Evolutionary conservation across 495 filamentous ascomycete species (phyloP).

Genomic region (Aspergillus diversus): DNA sequence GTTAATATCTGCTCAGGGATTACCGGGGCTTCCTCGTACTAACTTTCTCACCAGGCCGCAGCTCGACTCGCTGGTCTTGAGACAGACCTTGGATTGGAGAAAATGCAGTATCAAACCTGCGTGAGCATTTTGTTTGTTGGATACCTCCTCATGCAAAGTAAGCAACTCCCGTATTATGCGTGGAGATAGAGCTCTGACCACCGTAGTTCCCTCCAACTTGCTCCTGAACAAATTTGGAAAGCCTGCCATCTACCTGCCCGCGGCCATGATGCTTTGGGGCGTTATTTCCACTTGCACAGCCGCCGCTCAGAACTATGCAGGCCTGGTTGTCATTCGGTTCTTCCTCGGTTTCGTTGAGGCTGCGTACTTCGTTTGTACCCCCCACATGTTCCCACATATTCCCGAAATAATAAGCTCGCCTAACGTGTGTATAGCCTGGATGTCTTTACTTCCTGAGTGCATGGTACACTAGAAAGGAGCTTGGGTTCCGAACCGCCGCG

Average conservation of each 20-base stretch:
- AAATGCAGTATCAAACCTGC: slow-evolving; percentile 59
- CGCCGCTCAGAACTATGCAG: slow-evolving; percentile 59
- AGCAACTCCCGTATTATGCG: slow-evolving; percentile 28
- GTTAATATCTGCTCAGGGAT: not conserved
- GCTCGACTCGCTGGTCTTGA: slow-evolving; percentile 57
- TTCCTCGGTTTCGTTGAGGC: slow-evolving; percentile 69
- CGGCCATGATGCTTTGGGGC: slow-evolving; percentile 72
- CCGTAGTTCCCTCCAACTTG: slow-evolving; percentile 44
- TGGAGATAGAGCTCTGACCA: slow-evolving; percentile 2
- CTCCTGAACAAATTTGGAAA: slow-evolving; percentile 53
- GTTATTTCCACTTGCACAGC: slow-evolving; percentile 68
- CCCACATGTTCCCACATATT: no score
- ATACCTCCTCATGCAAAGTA: slow-evolving; percentile 57
- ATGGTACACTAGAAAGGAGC: slow-evolving; percentile 57
- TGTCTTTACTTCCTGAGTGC: slow-evolving; percentile 53
- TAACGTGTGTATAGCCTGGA: slow-evolving; percentile 34
- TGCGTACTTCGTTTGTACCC: slow-evolving; percentile 44
- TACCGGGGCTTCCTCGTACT: not conserved
- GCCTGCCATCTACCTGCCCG: slow-evolving; percentile 67
- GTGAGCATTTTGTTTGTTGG: slow-evolving; percentile 76
- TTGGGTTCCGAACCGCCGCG: slow-evolving; percentile 51
- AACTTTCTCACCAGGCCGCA: slow-evolving; percentile 35
- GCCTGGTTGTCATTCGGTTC: slow-evolving; percentile 68
- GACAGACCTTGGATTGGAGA: slow-evolving; percentile 49
- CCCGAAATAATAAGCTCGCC: slow-evolving; percentile 8